Conservation (phyloP, 83 land plant species). For the Isoetes engelmannii region DNA sequence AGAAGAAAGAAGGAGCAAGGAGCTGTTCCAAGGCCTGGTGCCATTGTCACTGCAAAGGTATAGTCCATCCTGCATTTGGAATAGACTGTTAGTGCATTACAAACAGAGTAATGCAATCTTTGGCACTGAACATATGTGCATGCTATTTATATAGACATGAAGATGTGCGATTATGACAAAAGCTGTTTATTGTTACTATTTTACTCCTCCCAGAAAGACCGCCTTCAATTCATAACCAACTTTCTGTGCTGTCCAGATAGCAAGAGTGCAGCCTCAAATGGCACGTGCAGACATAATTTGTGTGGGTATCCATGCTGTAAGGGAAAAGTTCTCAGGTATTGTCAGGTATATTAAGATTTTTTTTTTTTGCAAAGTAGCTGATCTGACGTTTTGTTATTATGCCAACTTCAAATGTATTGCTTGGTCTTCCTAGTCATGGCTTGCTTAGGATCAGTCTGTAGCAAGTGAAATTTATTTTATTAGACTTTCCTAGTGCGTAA, state of each 20-base stretch:
- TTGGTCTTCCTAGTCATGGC: too few relatives aligned
- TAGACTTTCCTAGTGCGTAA: too few relatives aligned
- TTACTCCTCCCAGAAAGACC: not conserved
- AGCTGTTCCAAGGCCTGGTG: conserved; percentile 83
- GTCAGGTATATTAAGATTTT: conserved; percentile 50
- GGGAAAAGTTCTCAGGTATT: conserved; percentile 82
- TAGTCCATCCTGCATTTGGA: conserved; percentile 6
- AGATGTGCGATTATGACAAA: too few relatives aligned
- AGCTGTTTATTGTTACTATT: not conserved
- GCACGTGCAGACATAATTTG: conserved; percentile 88
- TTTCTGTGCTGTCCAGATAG: conserved; percentile 70
- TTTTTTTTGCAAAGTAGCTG: not conserved
- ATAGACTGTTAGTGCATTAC: not conserved
- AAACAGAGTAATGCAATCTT: not conserved
- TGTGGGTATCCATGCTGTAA: conserved; percentile 79
- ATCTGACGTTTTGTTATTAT: too few relatives aligned
- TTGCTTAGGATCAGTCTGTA: too few relatives aligned
- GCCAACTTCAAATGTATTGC: too few relatives aligned
- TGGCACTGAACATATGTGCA: not conserved
- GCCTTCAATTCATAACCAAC: not conserved
- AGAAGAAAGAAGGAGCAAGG: conserved; percentile 74
- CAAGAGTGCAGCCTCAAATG: conserved; percentile 64
- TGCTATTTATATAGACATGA: not conserved
- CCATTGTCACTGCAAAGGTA: conserved; percentile 73
- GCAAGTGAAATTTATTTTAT: too few relatives aligned